Percentiles rank a stretch among this genome's conserved stretches.
These are phyloP conservation scores for Neofusicoccum kwambonambiense DNA, from an alignment of 2,329 filamentous ascomycete genomes.

Conservation along the genomic window DNA sequence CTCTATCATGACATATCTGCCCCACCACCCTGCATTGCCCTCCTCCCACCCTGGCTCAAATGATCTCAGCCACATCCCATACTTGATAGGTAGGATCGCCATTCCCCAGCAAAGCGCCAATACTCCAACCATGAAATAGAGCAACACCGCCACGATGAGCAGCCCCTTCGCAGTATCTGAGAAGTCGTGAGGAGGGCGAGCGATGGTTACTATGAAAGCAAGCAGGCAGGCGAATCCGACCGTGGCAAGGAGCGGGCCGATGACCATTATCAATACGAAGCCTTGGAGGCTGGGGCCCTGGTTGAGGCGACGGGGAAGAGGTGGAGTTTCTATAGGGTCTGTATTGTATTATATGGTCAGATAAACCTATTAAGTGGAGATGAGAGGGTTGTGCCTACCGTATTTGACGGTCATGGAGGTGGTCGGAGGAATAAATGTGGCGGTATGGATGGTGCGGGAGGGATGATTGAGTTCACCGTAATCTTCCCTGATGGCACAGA, in stretches of 20 bases:
- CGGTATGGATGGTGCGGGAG: background rate
- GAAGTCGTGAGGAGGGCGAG: background rate
- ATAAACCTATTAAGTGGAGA: background rate
- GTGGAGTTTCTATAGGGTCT: background rate
- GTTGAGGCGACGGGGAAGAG: background rate
- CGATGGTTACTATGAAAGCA: background rate
- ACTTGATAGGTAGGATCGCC: background rate
- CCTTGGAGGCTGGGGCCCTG: background rate
- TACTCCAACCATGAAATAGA: background rate
- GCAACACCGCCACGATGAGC: background rate
- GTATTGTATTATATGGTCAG: background rate
- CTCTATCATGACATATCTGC: background rate
- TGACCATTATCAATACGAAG: background rate
- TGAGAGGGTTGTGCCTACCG: background rate
- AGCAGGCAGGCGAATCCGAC: background rate
- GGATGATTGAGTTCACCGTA: background rate
- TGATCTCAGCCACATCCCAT: background rate
- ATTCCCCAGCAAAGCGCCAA: background rate
- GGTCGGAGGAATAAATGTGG: background rate
- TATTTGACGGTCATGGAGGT: background rate
- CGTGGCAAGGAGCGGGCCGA: background rate
- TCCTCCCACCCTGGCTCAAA: background rate
- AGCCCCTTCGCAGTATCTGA: background rate
- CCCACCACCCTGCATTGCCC: background rate
- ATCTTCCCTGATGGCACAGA: background rate